Percentiles rank a stretch among this genome's conserved stretches.
These are phyloP conservation scores for Mycena metata DNA, from an alignment of 768 basidiomycete genomes.

Conservation along the genomic window DNA sequence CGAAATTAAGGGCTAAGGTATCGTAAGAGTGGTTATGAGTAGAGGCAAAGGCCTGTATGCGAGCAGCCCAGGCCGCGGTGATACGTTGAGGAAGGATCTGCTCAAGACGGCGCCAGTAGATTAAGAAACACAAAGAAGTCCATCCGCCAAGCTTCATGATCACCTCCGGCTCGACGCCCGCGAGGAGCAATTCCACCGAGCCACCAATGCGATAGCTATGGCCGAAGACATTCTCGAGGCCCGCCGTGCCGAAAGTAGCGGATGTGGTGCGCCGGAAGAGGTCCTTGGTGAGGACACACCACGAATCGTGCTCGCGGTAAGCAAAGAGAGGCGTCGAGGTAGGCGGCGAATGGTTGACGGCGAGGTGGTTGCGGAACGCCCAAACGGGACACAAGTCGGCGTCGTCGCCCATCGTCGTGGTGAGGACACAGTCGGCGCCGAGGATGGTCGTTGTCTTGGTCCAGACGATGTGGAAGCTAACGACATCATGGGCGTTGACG, in stretches of 20 bases:
- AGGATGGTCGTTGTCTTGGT: not conserved
- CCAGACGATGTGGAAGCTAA: constrained; percentile 1
- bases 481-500: not conserved
- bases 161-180: constrained; percentile 8
- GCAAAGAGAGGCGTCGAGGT: constrained; percentile 1
- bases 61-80: constrained; percentile 5
- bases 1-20: too few species aligned
- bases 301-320: not conserved
- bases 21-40: too few species aligned
- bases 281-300: constrained; percentile 2
- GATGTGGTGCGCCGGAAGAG: constrained; percentile 1
- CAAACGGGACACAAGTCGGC: constrained; percentile 2
- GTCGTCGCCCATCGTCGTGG: not conserved
- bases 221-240: constrained; percentile 2
- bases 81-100: not conserved
- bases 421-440: constrained; percentile 1
- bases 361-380: constrained; percentile 1
- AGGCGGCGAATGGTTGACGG: not conserved
- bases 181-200: constrained; percentile 1
- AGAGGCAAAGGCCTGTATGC: not conserved
- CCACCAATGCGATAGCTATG: constrained; percentile 30
- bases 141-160: constrained; percentile 21
- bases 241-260: not conserved
- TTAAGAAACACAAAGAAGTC: constrained; percentile 11
- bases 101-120: constrained; percentile 7